phyloP scores from a whole-genome alignment of 2,329 filamentous ascomycete species.

The Penicillium capsulatum region DNA sequence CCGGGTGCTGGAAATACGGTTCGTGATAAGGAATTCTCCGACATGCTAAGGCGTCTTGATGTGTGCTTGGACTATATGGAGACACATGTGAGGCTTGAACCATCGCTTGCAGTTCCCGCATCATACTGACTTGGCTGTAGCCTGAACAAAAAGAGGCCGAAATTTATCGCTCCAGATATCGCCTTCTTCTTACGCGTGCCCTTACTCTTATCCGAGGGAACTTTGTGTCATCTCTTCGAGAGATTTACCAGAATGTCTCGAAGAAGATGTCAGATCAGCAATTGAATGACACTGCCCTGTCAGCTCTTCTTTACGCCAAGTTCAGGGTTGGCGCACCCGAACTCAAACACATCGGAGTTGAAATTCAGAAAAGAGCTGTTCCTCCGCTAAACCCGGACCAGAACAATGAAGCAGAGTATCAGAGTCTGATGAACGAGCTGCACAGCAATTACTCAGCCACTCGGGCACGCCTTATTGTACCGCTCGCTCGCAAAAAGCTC shows the following conservation, averaged over 20 bases:
- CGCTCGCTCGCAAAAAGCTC: conserved; percentile 59
- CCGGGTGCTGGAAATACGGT: conserved; percentile 84
- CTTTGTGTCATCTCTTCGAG: conserved; percentile 60
- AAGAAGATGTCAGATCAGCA: conserved; percentile 63
- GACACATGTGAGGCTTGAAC: conserved; percentile 66
- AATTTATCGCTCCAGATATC: conserved; percentile 81
- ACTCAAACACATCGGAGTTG: conserved; percentile 61
- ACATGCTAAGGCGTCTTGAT: conserved; percentile 83
- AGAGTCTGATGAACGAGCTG: conserved; percentile 61
- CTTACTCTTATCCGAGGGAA: conserved; percentile 64
- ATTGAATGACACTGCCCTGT: conserved; percentile 67
- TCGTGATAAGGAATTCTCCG: conserved; percentile 75
- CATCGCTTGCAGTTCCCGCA: too few relatives aligned
- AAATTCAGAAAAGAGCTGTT: conserved; percentile 64
- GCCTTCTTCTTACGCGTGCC: conserved; percentile 68
- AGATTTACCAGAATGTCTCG: conserved; percentile 59
- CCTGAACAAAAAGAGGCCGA: conserved; percentile 81
- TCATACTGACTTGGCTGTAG: conserved; percentile 44
- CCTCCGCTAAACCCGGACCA: conserved; percentile 56
- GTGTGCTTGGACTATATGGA: conserved; percentile 92
- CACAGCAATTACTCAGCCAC: conserved; percentile 61
- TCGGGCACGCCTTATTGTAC: conserved; percentile 56
- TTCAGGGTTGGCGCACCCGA: conserved; percentile 64
- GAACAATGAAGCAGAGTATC: conserved; percentile 59
- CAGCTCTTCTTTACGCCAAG: conserved; percentile 66